Conservation (phyloP, 129 eudicot genomes). For the Dittrichia graveolens region DNA sequence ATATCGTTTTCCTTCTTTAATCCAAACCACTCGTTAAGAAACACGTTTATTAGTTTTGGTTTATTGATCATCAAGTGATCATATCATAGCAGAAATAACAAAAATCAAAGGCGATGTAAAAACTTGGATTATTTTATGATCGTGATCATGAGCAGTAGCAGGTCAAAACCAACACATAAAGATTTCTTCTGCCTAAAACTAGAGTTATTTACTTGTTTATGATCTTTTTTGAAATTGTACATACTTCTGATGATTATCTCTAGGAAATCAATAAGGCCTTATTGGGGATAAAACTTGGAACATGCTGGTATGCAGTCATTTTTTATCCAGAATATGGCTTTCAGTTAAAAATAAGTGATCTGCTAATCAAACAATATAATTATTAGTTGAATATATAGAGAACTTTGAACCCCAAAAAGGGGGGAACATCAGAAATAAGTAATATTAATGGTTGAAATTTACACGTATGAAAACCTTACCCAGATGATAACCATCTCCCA, state of each 20-base stretch:
- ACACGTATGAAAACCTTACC: too few species aligned
- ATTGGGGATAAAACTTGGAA: background rate
- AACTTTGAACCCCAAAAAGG: background rate
- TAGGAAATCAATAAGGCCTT: background rate
- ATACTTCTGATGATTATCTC: background rate
- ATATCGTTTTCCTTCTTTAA: conserved; percentile 30
- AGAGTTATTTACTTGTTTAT: background rate
- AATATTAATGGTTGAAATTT: too few species aligned
- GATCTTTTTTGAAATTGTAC: background rate
- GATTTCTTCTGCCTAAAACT: background rate
- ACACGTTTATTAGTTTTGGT: conserved; percentile 12
- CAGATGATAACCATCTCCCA: background rate
- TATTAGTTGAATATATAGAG: background rate
- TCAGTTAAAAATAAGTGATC: conserved; percentile 19
- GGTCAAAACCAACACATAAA: background rate
- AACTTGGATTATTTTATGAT: conserved; percentile 1
- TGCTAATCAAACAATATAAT: background rate
- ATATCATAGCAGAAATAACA: conserved; percentile 16
- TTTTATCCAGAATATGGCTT: conserved; percentile 27
- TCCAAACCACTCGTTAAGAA: conserved; percentile 26
- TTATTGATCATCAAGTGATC: conserved; percentile 20
- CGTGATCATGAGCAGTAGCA: conserved; percentile 19
- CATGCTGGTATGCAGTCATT: conserved; percentile 31
- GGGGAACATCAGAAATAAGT: too few species aligned
- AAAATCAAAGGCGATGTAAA: conserved; percentile 21